Base-by-base conservation (phyloP, 768 basidiomycete genomes). In the Leccinum imitatum region DNA sequence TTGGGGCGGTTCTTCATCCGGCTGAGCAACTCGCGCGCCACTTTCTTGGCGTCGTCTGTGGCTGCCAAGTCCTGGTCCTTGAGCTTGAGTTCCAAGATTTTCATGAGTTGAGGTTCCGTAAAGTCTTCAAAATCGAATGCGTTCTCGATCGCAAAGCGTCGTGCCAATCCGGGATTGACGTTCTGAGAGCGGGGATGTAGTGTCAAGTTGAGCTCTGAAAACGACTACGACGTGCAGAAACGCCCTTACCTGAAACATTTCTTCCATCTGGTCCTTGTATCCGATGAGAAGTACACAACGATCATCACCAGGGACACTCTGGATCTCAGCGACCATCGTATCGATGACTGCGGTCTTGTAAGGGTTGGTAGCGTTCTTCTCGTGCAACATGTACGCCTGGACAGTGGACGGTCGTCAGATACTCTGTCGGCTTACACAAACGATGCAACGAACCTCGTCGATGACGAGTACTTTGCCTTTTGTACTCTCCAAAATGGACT, bases 261-360 rank as follows among this genome's bases (percentile, higher is more conserved):
- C 84, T 27, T 74, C 69, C 80, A 90, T 89, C 64, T 89, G 77
- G 1, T 82, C 77, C 58, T 84, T 82, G 69, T 90, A 90, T 8
- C 88, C 88, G 2, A 87, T 67, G 27, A 90, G 68, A 33, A 90
- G 74, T 1, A 90, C 85, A 55, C 86, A 87, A 3, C 87, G 79
- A 65, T 90, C 89, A 61, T 90, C 88, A 0, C 88, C 87, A 0
- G 85, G 85, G 0, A 80, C 79, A 56, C 80, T 86, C 66, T 90
- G 89, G 3, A 90, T 82, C 69, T 90, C 89, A 0, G 88, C 87
- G 0, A 90, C 87, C 47, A 90, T 82, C 2, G 88, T 88, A 63
- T 90, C 89, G 51, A 90, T 86, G 44, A 90, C 89, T 1, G 87
- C 78, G 5, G 84, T 87, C 65, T 87, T 89, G 72, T 73, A 90